These are phyloP conservation scores for Glycine latifolia DNA, from an alignment of 306 rosid genomes.

Conservation along the genomic window DNA sequence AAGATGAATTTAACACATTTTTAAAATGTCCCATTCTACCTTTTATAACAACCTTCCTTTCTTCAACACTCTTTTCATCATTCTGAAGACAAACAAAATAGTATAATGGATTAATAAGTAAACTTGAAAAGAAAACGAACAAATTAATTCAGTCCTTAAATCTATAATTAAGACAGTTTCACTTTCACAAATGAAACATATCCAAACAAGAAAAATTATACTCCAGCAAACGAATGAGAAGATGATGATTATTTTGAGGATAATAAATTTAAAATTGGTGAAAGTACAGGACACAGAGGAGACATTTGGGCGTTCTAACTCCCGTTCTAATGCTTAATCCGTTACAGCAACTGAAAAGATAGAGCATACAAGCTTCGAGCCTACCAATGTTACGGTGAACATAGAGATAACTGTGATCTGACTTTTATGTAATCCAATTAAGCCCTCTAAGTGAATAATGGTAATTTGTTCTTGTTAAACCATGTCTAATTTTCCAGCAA, in stretches of 20 bases:
- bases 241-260: conserved; percentile 26
- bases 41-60: conserved; percentile 46
- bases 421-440: conserved; percentile 22
- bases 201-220: conserved; percentile 5
- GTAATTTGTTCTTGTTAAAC: background rate
- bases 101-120: background rate
- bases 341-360: no score
- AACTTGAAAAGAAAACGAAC: background rate
- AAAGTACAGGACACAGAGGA: background rate
- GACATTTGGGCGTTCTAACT: no score
- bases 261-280: background rate
- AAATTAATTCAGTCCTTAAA: background rate
- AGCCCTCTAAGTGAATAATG: background rate
- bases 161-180: background rate
- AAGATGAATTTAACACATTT: conserved; percentile 12
- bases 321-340: no score
- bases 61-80: conserved; percentile 53
- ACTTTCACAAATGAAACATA: background rate
- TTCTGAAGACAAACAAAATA: conserved; percentile 55
- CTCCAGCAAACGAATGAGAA: conserved; percentile 28
- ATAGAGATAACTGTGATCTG: background rate
- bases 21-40: conserved; percentile 51
- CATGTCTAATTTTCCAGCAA: conserved; percentile 26
- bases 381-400: conserved; percentile 4
- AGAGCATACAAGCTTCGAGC: no score